phyloP scores from a whole-genome alignment of 108 stramenopile species.

The Cyclostephanos tholiformis region DNA sequence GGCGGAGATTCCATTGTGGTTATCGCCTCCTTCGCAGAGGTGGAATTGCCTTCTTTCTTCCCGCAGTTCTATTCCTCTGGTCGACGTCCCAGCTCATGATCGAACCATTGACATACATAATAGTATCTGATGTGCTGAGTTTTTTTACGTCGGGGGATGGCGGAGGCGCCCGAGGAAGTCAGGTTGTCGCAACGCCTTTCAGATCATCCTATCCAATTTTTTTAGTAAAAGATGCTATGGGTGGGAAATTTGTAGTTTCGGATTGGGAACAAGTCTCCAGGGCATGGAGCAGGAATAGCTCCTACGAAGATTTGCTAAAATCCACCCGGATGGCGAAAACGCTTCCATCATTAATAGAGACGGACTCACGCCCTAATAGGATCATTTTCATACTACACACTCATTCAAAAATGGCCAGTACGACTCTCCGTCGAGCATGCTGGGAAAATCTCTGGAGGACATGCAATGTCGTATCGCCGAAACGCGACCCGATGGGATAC shows the following conservation, averaged over 20 bases:
- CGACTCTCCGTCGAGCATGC: conserved; percentile 20
- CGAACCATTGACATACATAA: neutral
- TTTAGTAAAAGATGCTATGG: neutral
- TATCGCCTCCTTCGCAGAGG: neutral
- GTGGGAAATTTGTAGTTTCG: neutral
- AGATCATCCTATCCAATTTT: neutral
- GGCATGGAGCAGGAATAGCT: neutral
- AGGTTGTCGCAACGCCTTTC: neutral
- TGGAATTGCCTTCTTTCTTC: conserved; percentile 1
- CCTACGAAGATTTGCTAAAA: conserved; percentile 4
- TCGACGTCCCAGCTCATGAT: neutral
- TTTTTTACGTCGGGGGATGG: neutral
- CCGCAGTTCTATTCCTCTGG: neutral
- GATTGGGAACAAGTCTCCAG: conserved; percentile 1
- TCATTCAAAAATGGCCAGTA: conserved; percentile 22
- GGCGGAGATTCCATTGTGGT: neutral
- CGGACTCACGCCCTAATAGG: too few species aligned
- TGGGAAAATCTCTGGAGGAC: conserved; percentile 19
- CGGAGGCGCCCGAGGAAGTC: neutral
- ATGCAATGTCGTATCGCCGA: conserved; percentile 12
- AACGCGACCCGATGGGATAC: conserved; percentile 20
- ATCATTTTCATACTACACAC: conserved; percentile 14
- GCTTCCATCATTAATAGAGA: neutral
- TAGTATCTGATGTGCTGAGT: neutral
- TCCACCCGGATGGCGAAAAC: neutral